Conservation (phyloP, 2,329 filamentous ascomycete genomes). For the Xylariaceae sp. region DNA sequence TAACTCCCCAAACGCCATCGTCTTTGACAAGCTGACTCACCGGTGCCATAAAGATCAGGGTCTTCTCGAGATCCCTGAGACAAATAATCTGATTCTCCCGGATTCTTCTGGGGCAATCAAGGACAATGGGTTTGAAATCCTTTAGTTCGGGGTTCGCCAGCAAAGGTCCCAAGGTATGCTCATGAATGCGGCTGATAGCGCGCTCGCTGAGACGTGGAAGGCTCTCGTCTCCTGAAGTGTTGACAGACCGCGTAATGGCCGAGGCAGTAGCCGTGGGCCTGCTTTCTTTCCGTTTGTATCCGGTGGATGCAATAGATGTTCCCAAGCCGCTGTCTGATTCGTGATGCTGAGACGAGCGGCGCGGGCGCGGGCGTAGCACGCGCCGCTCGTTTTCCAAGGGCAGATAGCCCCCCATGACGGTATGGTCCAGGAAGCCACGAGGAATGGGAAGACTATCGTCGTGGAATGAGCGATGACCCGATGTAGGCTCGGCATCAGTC, state of each 20-base stretch:
- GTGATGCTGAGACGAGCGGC: conserved; percentile 60
- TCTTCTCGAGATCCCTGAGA: conserved; percentile 91
- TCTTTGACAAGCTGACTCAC: conserved; percentile 67
- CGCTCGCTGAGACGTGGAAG: conserved; percentile 61
- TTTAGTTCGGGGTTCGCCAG: conserved; percentile 68
- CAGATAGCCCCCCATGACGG: conserved; percentile 50
- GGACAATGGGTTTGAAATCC: conserved; percentile 74
- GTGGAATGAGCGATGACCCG: conserved; percentile 42
- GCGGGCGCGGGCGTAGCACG: conserved; percentile 50
- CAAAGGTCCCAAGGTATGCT: conserved; percentile 74
- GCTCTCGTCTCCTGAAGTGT: conserved; percentile 44
- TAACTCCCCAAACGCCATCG: conserved; percentile 56
- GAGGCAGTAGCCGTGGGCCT: conserved; percentile 45
- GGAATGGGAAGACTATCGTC: conserved; percentile 59
- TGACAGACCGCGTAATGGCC: conserved; percentile 59
- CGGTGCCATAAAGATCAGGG: conserved; percentile 81
- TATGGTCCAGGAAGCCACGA: conserved; percentile 54
- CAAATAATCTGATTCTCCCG: conserved; percentile 81
- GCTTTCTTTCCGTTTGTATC: conserved; percentile 46
- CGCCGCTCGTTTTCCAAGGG: conserved; percentile 44
- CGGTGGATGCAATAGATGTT: conserved; percentile 66
- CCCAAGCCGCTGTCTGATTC: conserved; percentile 85
- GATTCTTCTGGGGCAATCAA: conserved; percentile 75
- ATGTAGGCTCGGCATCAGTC: conserved; percentile 38
- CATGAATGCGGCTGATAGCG: conserved; percentile 73